phyloP scores from a whole-genome alignment of 1,284 basidiomycete species.

The Puccinia horiana region DNA sequence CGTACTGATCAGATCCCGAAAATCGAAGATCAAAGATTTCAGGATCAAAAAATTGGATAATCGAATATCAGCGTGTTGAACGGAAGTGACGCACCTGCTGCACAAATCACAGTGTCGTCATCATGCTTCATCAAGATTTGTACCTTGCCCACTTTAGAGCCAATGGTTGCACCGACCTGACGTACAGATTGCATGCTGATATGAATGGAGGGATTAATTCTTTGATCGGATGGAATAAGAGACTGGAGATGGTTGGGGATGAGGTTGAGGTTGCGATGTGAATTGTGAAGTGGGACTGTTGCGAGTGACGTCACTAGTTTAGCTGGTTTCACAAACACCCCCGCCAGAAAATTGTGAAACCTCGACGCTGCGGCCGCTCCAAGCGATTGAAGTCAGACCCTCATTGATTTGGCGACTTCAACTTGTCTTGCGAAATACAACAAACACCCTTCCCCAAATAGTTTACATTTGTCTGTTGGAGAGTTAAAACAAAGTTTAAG shows the following conservation, averaged over 20 bases:
- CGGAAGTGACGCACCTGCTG: conserved; percentile 19
- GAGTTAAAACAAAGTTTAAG: no score
- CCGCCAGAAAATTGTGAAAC: no score
- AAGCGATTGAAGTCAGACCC: no score
- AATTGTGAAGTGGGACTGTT: neutral
- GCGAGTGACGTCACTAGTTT: neutral
- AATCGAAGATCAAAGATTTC: neutral
- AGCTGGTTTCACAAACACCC: no score
- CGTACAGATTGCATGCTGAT: conserved; percentile 36
- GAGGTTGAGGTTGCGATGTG: neutral
- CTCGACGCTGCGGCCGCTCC: no score
- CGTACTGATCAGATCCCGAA: conserved; percentile 9
- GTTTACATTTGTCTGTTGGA: no score
- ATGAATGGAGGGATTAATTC: neutral
- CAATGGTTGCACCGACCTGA: conserved; percentile 36
- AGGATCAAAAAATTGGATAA: no score
- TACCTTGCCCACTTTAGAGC: conserved; percentile 46
- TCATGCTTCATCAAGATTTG: conserved; percentile 43
- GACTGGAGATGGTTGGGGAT: neutral
- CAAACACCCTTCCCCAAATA: no score
- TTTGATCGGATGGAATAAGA: neutral
- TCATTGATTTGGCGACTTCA: no score
- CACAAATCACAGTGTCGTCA: conserved; percentile 43
- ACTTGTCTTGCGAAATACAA: no score
- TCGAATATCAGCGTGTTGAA: neutral